phyloP scores from a whole-genome alignment of 2,329 filamentous ascomycete genomes.

The Cercospora sojina region DNA sequence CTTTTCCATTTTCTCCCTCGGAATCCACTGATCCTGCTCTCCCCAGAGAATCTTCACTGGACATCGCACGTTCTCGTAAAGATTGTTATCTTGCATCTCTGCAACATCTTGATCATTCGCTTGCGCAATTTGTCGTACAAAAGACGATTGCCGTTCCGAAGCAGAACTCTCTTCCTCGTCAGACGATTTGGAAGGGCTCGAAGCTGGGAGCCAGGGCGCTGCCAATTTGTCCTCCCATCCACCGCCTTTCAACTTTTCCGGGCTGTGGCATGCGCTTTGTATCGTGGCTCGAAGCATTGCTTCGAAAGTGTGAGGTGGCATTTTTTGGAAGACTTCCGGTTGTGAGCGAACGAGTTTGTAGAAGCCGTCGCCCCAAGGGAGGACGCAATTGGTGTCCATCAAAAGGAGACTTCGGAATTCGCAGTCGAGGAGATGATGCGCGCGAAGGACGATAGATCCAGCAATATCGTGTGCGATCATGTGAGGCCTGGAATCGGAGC shows the following conservation, averaged over 20 bases:
- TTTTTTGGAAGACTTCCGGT: slow-evolving; percentile 33
- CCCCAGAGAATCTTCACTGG: slow-evolving; percentile 49
- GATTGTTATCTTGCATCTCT: slow-evolving; percentile 40
- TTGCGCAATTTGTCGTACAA: slow-evolving; percentile 43
- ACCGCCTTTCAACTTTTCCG: slow-evolving; percentile 25
- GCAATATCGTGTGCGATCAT: slow-evolving; percentile 50
- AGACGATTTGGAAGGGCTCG: background rate
- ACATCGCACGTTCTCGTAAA: slow-evolving; percentile 37
- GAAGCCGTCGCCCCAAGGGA: slow-evolving; percentile 46
- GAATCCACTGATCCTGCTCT: slow-evolving; percentile 47
- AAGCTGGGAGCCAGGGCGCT: slow-evolving; percentile 34
- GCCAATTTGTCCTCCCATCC: slow-evolving; percentile 42
- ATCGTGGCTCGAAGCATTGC: slow-evolving; percentile 45
- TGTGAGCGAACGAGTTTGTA: slow-evolving; percentile 43
- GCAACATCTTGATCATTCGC: slow-evolving; percentile 40
- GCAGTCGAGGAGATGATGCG: slow-evolving; percentile 41
- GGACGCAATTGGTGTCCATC: slow-evolving; percentile 47
- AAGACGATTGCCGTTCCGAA: slow-evolving; percentile 37
- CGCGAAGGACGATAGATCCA: slow-evolving; percentile 44
- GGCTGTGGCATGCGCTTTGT: slow-evolving; percentile 39
- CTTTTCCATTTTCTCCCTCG: slow-evolving; percentile 40
- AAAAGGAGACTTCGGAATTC: slow-evolving; percentile 44
- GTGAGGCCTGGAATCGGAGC: slow-evolving; percentile 32
- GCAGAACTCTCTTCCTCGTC: slow-evolving; percentile 12
- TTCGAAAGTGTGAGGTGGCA: slow-evolving; percentile 39